Conservation (phyloP, 768 basidiomycete genomes). For the Naganishia randhawae region DNA sequence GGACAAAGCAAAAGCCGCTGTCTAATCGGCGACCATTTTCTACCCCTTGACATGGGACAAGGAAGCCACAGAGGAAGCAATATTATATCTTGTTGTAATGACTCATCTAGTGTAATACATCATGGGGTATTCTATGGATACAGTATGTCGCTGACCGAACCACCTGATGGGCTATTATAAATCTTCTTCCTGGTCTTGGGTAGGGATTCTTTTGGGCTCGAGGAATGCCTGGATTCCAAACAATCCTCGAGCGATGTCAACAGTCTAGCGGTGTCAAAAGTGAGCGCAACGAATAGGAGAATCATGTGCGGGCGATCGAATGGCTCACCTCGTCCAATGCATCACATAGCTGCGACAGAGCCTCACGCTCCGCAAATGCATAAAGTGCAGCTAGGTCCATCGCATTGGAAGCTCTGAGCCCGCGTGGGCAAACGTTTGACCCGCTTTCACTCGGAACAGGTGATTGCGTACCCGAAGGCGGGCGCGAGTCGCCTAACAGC, state of each 20-base stretch:
- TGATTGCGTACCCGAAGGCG: constrained; percentile 23
- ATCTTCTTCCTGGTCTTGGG: constrained; percentile 18
- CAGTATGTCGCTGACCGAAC: constrained; percentile 9
- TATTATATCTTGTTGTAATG: constrained; percentile 20
- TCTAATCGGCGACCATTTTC: not conserved
- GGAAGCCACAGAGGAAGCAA: not conserved
- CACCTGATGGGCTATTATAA: constrained; percentile 2
- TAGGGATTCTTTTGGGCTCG: constrained; percentile 1
- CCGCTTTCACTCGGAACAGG: not conserved
- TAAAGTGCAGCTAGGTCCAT: constrained; percentile 45
- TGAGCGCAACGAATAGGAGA: constrained; percentile 11
- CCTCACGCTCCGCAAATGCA: constrained; percentile 49
- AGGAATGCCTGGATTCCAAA: constrained; percentile 43
- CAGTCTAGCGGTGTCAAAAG: constrained; percentile 29
- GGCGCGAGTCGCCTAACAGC: constrained; percentile 31
- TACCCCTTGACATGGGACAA: not conserved
- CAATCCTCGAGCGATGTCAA: constrained; percentile 42
- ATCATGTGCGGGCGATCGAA: not conserved
- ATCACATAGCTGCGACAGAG: constrained; percentile 43
- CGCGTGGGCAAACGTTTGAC: not conserved
- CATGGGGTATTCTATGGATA: constrained; percentile 3
- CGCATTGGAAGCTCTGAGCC: constrained; percentile 15
- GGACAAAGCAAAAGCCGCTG: constrained; percentile 20
- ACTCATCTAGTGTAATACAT: constrained; percentile 13
- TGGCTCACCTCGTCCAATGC: constrained; percentile 45